These are phyloP conservation scores for Cryphonectria naterciae DNA, from an alignment of 2,329 filamentous ascomycete species.

Conservation along the genomic window DNA sequence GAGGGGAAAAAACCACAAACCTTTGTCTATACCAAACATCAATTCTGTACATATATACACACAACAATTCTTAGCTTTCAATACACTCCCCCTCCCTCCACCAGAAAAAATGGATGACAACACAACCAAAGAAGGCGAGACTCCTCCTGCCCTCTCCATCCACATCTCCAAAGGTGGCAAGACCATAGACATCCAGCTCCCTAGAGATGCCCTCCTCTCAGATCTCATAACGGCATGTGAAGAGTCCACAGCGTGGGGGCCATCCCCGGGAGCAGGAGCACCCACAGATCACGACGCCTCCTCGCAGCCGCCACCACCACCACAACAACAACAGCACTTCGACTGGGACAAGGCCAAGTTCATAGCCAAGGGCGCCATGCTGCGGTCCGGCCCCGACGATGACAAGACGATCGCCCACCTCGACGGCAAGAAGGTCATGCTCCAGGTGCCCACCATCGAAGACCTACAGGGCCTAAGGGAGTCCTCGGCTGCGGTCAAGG, in stretches of 20 bases:
- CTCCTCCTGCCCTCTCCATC: constrained; percentile 26
- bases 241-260: constrained; percentile 20
- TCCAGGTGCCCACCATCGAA: constrained; percentile 37
- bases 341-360: constrained; percentile 36
- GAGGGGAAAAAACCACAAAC: not conserved
- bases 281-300: not conserved
- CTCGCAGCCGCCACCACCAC: not conserved
- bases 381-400: constrained; percentile 35
- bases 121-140: constrained; percentile 7
- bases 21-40: not conserved
- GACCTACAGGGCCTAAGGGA: constrained; percentile 34
- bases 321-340: constrained; percentile 12
- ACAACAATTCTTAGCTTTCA: not conserved
- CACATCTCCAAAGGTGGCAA: constrained; percentile 32
- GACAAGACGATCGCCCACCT: constrained; percentile 33
- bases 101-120: not conserved
- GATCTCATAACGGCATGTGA: constrained; percentile 35
- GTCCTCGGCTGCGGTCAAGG: constrained; percentile 28
- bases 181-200: constrained; percentile 30
- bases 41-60: not conserved
- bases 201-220: constrained; percentile 31
- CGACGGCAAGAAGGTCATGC: constrained; percentile 34
- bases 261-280: not conserved
- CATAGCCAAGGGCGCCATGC: constrained; percentile 32
- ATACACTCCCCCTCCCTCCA: not conserved